Conservation (phyloP, 139 green algal species). For the Micractinium conductrix region DNA sequence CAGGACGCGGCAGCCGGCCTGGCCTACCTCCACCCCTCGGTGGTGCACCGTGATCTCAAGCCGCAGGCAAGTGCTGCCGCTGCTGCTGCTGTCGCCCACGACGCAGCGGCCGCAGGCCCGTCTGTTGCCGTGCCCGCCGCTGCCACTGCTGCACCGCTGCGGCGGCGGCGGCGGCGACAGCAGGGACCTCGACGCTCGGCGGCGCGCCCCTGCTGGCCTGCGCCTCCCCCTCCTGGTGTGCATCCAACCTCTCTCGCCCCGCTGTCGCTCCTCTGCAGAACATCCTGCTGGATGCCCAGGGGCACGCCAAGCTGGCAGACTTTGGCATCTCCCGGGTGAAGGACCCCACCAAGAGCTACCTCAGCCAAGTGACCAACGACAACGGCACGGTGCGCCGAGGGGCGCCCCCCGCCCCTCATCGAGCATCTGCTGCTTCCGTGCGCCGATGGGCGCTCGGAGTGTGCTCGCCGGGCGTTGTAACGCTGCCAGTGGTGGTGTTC, state of each 20-base stretch:
- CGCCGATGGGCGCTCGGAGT: background rate
- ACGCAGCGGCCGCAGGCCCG: too few species aligned
- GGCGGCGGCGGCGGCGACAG: too few species aligned
- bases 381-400: conserved; percentile 66
- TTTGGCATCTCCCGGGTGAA: conserved; percentile 81
- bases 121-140: too few species aligned
- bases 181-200: too few species aligned
- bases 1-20: conserved; percentile 75
- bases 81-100: too few species aligned
- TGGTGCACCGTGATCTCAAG: conserved; percentile 86
- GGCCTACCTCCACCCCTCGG: conserved; percentile 79
- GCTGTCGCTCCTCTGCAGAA: conserved; percentile 64
- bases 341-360: conserved; percentile 80
- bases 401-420: too few species aligned
- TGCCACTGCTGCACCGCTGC: too few species aligned
- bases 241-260: too few species aligned
- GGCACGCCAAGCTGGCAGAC: conserved; percentile 81
- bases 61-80: conserved; percentile 43
- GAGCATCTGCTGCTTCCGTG: too few species aligned
- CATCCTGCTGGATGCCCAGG: conserved; percentile 70
- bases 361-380: conserved; percentile 79
- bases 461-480: background rate
- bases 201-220: too few species aligned
- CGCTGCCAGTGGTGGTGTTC: too few species aligned
- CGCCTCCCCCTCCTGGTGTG: too few species aligned